Conservation (phyloP, 2,329 filamentous ascomycete species). For the Colletotrichum siamense region DNA sequence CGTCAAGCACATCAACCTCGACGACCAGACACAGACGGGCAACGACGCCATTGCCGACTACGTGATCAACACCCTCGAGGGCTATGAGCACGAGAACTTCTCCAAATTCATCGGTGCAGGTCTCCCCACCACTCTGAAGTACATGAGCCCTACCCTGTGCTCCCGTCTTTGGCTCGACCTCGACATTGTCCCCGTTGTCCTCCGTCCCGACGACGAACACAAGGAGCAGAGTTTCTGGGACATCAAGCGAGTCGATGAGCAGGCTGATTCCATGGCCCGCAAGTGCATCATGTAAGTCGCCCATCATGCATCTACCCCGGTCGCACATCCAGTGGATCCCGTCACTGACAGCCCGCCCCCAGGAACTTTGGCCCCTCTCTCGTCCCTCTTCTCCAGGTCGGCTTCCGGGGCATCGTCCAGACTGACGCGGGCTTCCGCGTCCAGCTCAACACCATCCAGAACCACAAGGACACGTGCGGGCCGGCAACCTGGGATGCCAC, state of each 20-base stretch:
- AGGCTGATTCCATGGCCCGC: conserved; percentile 81
- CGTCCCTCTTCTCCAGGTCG: conserved; percentile 71
- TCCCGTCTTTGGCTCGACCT: conserved; percentile 77
- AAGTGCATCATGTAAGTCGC: conserved; percentile 75
- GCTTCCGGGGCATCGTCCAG: conserved; percentile 71
- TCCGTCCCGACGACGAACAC: conserved; percentile 54
- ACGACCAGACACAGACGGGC: conserved; percentile 41
- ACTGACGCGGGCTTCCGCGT: conserved; percentile 72
- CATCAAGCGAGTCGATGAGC: conserved; percentile 73
- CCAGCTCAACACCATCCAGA: conserved; percentile 58
- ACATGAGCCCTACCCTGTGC: conserved; percentile 68
- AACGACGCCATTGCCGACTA: conserved; percentile 62
- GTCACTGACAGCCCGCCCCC: not conserved
- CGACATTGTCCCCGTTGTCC: conserved; percentile 76
- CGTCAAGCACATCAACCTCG: conserved; percentile 60
- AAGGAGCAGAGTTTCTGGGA: conserved; percentile 54
- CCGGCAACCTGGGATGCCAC: conserved; percentile 69
- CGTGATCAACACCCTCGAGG: conserved; percentile 59
- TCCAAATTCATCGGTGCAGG: conserved; percentile 79
- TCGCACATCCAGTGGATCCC: not conserved
- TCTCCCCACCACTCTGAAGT: conserved; percentile 64
- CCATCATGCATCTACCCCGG: not conserved
- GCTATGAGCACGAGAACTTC: conserved; percentile 69
- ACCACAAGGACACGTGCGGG: conserved; percentile 67
- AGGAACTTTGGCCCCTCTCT: conserved; percentile 77